A percentile compares a stretch with the other conserved stretches of the same genome.
Conservation (phyloP, 805 yeast species). For the Lachancea nothofagi region DNA sequence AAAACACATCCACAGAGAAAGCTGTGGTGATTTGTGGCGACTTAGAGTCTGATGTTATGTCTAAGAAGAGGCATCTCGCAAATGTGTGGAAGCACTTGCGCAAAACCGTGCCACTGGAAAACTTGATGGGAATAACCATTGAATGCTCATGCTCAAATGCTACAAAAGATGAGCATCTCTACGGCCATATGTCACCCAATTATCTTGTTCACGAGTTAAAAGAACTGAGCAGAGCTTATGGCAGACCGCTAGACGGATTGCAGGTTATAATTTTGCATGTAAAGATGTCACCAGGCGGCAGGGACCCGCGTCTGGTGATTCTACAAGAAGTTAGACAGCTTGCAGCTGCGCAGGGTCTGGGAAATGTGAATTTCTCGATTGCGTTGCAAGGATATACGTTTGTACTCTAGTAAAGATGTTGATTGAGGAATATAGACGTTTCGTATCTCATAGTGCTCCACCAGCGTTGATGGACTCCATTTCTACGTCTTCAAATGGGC, state of each 20-base stretch:
- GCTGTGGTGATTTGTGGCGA: slow-evolving; percentile 73
- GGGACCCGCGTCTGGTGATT: slow-evolving; percentile 57
- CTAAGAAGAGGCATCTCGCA: slow-evolving; percentile 32
- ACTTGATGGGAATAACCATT: slow-evolving; percentile 53
- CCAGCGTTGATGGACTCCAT: slow-evolving; percentile 75
- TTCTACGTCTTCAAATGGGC: slow-evolving; percentile 57
- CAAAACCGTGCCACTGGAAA: slow-evolving; percentile 36
- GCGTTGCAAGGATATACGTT: slow-evolving; percentile 26
- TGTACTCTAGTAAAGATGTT: slow-evolving; percentile 4
- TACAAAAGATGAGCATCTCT: slow-evolving; percentile 45
- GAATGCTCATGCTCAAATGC: slow-evolving; percentile 67
- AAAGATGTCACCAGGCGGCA: slow-evolving; percentile 36
- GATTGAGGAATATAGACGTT: neutral
- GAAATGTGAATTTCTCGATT: slow-evolving; percentile 26
- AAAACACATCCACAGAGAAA: slow-evolving; percentile 30
- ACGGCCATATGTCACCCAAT: slow-evolving; percentile 76
- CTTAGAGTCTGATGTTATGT: slow-evolving; percentile 60
- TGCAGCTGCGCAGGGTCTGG: slow-evolving; percentile 36
- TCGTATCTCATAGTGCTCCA: slow-evolving; percentile 57
- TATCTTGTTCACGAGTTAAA: slow-evolving; percentile 54
- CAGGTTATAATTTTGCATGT: slow-evolving; percentile 45
- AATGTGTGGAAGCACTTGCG: slow-evolving; percentile 56
- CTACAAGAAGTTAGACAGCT: slow-evolving; percentile 43
- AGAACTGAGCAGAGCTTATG: slow-evolving; percentile 34
- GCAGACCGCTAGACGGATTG: slow-evolving; percentile 35